These are phyloP conservation scores for Pichia sp. DNA, from an alignment of 1,139 yeast species.

Conservation along the genomic window DNA sequence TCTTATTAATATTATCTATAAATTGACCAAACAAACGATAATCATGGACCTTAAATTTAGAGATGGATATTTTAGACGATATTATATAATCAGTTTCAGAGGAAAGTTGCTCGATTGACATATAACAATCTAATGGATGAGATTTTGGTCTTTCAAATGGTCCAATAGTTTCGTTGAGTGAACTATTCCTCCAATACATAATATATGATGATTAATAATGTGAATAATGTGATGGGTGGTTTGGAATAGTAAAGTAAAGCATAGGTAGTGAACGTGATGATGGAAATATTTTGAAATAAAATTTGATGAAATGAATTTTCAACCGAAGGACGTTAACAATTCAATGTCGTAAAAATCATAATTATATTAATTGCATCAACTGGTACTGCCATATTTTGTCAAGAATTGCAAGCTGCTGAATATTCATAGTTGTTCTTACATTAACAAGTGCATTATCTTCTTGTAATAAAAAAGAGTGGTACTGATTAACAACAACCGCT, in stretches of 20 bases:
- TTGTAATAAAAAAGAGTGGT: too few relatives aligned
- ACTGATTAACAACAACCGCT: too few relatives aligned
- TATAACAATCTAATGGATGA: conserved; percentile 5
- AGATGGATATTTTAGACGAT: background rate
- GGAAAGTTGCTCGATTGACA: background rate
- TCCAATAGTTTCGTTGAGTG: background rate
- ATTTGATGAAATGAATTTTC: too few relatives aligned
- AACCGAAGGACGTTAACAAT: too few relatives aligned
- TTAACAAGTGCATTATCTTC: too few relatives aligned
- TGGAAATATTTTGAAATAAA: too few relatives aligned
- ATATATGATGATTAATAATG: background rate
- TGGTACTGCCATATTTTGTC: too few relatives aligned
- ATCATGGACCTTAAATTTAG: conserved; percentile 1
- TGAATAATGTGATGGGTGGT: background rate
- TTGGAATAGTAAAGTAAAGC: background rate
- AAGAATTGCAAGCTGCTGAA: too few relatives aligned
- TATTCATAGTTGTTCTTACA: too few relatives aligned
- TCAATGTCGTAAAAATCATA: too few relatives aligned
- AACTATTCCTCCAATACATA: conserved; percentile 2
- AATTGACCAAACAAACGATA: background rate
- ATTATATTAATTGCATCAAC: too few relatives aligned
- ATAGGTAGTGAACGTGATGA: too few relatives aligned
- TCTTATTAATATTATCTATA: conserved; percentile 1
- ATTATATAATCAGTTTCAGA: background rate
- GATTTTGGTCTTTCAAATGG: conserved; percentile 1